Conservation (phyloP, 2,329 filamentous ascomycete species). For the Pseudogymnoascus sp. region DNA sequence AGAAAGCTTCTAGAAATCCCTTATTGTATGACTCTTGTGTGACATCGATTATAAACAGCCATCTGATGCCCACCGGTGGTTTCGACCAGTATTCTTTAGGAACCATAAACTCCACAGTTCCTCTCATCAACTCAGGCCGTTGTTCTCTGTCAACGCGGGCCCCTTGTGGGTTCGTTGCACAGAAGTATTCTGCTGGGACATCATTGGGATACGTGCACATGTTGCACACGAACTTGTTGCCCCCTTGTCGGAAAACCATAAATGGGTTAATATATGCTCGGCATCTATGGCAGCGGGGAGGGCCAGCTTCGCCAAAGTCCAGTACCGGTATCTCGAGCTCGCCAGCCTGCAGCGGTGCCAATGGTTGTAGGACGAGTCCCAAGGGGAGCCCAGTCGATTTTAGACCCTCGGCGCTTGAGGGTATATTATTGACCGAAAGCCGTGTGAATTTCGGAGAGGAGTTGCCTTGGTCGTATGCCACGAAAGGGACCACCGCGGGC, state of each 20-base stretch:
- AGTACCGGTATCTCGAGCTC: conserved; percentile 85
- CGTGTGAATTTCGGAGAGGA: conserved; percentile 90
- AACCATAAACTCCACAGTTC: conserved; percentile 92
- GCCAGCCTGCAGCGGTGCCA: conserved; percentile 75
- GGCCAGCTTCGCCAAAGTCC: conserved; percentile 87
- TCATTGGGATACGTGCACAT: conserved; percentile 98
- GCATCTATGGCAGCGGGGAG: conserved; percentile 86
- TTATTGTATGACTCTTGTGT: conserved; percentile 87
- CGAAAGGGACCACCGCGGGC: conserved; percentile 79
- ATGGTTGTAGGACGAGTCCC: conserved; percentile 80
- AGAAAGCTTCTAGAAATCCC: conserved; percentile 84
- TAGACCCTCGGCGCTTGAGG: conserved; percentile 72
- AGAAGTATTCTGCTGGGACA: conserved; percentile 85
- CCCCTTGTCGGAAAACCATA: conserved; percentile 92
- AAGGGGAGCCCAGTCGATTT: conserved; percentile 76
- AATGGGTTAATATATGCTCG: conserved; percentile 98
- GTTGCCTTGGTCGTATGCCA: conserved; percentile 94
- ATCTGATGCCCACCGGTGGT: conserved; percentile 79
- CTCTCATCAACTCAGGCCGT: conserved; percentile 80
- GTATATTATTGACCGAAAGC: conserved; percentile 89
- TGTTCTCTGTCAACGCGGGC: conserved; percentile 82
- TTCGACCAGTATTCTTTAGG: conserved; percentile 99
- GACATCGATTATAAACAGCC: conserved; percentile 89
- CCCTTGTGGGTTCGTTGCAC: conserved; percentile 80
- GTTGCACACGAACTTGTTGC: conserved; percentile 96